A percentile compares a stretch with the other conserved stretches of the same genome.
Conservation (phyloP, 495 filamentous ascomycete species). For the Aspergillus affinis region DNA sequence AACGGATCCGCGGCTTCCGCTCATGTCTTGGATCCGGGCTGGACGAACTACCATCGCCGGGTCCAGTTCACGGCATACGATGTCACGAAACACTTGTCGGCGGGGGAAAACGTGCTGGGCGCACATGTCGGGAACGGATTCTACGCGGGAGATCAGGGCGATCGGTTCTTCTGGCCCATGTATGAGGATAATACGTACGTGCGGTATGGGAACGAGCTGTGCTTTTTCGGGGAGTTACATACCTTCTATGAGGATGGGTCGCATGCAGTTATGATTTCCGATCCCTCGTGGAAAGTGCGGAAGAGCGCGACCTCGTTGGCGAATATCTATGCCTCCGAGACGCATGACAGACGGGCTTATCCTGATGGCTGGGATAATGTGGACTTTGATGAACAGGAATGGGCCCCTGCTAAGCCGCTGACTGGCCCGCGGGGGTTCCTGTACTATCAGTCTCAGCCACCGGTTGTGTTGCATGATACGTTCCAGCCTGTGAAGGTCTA, state of each 20-base stretch:
- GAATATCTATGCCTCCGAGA: slow-evolving; percentile 33
- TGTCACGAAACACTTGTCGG: slow-evolving; percentile 18
- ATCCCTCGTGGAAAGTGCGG: slow-evolving; percentile 25
- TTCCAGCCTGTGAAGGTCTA: slow-evolving; percentile 23
- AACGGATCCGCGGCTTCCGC: slow-evolving; percentile 26
- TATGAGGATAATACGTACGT: slow-evolving; percentile 36
- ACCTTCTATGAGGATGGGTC: slow-evolving; percentile 25
- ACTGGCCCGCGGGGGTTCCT: slow-evolving; percentile 29
- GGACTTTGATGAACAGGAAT: slow-evolving; percentile 18
- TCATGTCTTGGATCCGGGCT: slow-evolving; percentile 30
- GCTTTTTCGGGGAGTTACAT: slow-evolving; percentile 32
- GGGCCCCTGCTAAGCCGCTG: slow-evolving; percentile 25
- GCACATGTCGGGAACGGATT: slow-evolving; percentile 33
- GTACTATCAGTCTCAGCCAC: slow-evolving; percentile 28
- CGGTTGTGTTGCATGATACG: slow-evolving; percentile 27
- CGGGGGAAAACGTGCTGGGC: slow-evolving; percentile 24
- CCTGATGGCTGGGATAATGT: slow-evolving; percentile 23
- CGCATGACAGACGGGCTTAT: slow-evolving; percentile 27
- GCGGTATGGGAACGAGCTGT: slow-evolving; percentile 32
- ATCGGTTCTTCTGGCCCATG: slow-evolving; percentile 35
- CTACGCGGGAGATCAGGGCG: slow-evolving; percentile 31
- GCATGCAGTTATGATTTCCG: slow-evolving; percentile 25
- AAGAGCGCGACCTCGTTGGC: slow-evolving; percentile 30
- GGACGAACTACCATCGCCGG: slow-evolving; percentile 31
- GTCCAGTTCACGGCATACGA: slow-evolving; percentile 31